Evolutionary conservation across 148 eudicot species (phyloP).

Genomic region (Chenopodium album): DNA sequence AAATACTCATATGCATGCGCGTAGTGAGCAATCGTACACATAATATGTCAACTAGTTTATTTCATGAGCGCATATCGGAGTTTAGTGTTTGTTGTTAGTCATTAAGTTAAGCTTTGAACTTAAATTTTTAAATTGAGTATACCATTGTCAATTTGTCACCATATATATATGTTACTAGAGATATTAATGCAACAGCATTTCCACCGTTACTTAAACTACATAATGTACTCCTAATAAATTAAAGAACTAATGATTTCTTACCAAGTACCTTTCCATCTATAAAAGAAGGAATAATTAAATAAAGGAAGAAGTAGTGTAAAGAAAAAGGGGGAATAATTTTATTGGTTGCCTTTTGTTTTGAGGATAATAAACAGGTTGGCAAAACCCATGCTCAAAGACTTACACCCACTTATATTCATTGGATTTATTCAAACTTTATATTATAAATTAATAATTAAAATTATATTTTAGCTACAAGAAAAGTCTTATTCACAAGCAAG

Average conservation of each 20-base stretch:
- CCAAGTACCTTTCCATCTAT: background rate
- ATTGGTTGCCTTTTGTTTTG: slow-evolving; percentile 7
- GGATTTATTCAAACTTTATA: background rate
- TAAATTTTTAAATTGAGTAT: too few relatives aligned
- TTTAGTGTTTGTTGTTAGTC: too few relatives aligned
- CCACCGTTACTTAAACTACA: too few relatives aligned
- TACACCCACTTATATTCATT: slow-evolving; percentile 7
- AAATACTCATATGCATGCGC: too few relatives aligned
- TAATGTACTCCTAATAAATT: too few relatives aligned
- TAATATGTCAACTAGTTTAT: too few relatives aligned
- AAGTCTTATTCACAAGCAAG: background rate
- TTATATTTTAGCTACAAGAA: background rate
- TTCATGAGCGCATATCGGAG: too few relatives aligned
- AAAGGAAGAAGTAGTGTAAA: slow-evolving; percentile 1
- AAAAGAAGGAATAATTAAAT: slow-evolving; percentile 11
- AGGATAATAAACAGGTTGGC: background rate
- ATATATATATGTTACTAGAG: too few relatives aligned
- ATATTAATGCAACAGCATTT: too few relatives aligned
- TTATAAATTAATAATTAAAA: background rate
- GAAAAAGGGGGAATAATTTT: background rate
- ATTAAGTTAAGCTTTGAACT: too few relatives aligned
- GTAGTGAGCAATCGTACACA: too few relatives aligned
- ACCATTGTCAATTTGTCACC: too few relatives aligned
- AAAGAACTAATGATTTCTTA: background rate
- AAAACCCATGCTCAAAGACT: slow-evolving; percentile 12